Conservation (phyloP, 371 early-diverging fungal genomes). For the Cokeromyces recurvatus region DNA sequence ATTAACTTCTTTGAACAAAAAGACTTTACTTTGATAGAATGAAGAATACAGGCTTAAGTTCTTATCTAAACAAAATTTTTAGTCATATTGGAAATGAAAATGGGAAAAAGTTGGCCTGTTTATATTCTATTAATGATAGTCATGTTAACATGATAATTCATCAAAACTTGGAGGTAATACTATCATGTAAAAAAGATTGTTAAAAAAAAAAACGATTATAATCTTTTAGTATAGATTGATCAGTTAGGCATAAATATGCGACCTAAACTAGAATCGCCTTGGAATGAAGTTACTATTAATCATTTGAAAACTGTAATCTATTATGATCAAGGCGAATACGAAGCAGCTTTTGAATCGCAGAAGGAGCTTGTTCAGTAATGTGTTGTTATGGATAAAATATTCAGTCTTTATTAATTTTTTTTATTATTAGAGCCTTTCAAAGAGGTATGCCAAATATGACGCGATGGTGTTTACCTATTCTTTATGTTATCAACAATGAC, state of each 20-base stretch:
- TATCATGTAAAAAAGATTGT: no score
- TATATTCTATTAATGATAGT: slow-evolving; percentile 19
- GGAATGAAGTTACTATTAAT: slow-evolving; percentile 45
- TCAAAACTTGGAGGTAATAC: slow-evolving; percentile 17
- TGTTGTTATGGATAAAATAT: no score
- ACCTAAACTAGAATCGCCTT: slow-evolving; percentile 29
- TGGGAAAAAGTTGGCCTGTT: slow-evolving; percentile 19
- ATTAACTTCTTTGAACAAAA: no score
- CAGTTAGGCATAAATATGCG: no score
- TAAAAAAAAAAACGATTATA: no score
- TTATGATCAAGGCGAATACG: slow-evolving; percentile 28
- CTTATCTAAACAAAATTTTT: no score
- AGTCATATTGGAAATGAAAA: slow-evolving; percentile 19
- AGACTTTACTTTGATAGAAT: no score
- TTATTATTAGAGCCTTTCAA: slow-evolving; percentile 38
- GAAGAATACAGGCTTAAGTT: no score
- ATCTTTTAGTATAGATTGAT: no score
- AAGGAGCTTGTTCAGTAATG: slow-evolving; percentile 46
- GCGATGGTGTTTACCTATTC: slow-evolving; percentile 49
- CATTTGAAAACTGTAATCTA: slow-evolving; percentile 44
- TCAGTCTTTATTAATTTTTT: no score
- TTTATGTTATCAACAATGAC: slow-evolving; percentile 57
- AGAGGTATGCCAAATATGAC: slow-evolving; percentile 34
- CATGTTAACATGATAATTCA: slow-evolving; percentile 17
- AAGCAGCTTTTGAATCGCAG: slow-evolving; percentile 52